phyloP scores from a whole-genome alignment of 305 asterid genomes.

The Ilex paraguariensis region DNA sequence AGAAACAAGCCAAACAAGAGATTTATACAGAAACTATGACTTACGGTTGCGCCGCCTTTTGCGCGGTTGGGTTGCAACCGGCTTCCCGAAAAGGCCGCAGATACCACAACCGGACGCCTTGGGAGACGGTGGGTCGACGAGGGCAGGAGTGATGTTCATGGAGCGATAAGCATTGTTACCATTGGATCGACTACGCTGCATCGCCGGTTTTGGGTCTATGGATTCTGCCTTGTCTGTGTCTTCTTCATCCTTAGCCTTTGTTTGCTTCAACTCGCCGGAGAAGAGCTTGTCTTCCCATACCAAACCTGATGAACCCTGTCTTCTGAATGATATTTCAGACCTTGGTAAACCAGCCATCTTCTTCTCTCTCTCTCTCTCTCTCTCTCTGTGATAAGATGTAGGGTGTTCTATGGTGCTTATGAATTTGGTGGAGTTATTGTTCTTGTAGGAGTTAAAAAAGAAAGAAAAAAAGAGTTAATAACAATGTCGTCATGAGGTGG shows the following conservation, averaged over 20 bases:
- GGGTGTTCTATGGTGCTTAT: background rate
- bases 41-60: conserved; percentile 23
- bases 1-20: too few species aligned
- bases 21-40: conserved; percentile 8
- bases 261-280: conserved; percentile 36
- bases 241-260: conserved; percentile 12
- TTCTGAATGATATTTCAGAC: conserved; percentile 46
- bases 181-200: conserved; percentile 7
- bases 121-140: conserved; percentile 50
- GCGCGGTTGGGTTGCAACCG: conserved; percentile 17
- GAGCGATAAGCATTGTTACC: conserved; percentile 14
- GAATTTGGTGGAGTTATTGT: conserved; percentile 6
- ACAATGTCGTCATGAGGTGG: conserved; percentile 20
- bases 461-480: conserved; percentile 3
- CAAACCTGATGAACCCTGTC: conserved; percentile 55
- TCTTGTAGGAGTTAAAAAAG: background rate
- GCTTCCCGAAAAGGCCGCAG: conserved; percentile 39
- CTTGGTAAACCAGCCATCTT: conserved; percentile 36
- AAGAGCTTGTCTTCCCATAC: conserved; percentile 48
- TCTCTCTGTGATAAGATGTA: background rate
- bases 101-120: conserved; percentile 44
- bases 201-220: background rate
- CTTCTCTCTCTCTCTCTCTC: background rate
- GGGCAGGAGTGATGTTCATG: conserved; percentile 15
- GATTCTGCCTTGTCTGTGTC: background rate